Evolutionary conservation across 1,139 yeast species (phyloP).

Genomic region (Blastobotrys arbuscula): DNA sequence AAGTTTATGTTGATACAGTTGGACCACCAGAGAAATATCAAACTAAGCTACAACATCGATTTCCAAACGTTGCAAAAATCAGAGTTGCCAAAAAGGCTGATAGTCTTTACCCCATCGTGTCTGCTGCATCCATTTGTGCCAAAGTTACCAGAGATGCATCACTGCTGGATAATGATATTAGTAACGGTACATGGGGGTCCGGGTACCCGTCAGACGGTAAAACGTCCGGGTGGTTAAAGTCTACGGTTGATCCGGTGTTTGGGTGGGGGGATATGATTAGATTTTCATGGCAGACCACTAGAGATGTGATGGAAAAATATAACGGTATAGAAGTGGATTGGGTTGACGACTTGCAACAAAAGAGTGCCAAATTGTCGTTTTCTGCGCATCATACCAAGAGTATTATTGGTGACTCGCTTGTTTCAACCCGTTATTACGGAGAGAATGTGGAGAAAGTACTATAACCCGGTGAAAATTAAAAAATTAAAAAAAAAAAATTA

Average conservation of each 20-base stretch:
- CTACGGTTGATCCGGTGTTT: constrained; percentile 60
- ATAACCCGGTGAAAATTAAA: no score
- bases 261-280: constrained; percentile 84
- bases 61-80: constrained; percentile 54
- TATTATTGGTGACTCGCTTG: constrained; percentile 8
- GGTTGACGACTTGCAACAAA: constrained; percentile 45
- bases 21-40: constrained; percentile 91
- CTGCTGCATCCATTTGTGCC: constrained; percentile 96
- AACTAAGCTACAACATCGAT: constrained; percentile 58
- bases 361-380: constrained; percentile 1
- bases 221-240: constrained; percentile 66
- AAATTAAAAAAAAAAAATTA: no score
- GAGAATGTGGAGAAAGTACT: constrained; percentile 10
- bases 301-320: constrained; percentile 51
- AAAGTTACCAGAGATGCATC: constrained; percentile 88
- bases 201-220: constrained; percentile 95
- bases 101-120: constrained; percentile 85
- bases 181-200: constrained; percentile 55
- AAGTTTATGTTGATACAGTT: constrained; percentile 88
- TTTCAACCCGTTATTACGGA: constrained; percentile 22
- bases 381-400: constrained; percentile 14
- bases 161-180: constrained; percentile 39
- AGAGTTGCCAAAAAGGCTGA: constrained; percentile 97
- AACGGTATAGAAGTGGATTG: constrained; percentile 49
- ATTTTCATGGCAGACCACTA: constrained; percentile 93